Conservation (phyloP, 2,329 filamentous ascomycete species). For the Penicillium polonicum region DNA sequence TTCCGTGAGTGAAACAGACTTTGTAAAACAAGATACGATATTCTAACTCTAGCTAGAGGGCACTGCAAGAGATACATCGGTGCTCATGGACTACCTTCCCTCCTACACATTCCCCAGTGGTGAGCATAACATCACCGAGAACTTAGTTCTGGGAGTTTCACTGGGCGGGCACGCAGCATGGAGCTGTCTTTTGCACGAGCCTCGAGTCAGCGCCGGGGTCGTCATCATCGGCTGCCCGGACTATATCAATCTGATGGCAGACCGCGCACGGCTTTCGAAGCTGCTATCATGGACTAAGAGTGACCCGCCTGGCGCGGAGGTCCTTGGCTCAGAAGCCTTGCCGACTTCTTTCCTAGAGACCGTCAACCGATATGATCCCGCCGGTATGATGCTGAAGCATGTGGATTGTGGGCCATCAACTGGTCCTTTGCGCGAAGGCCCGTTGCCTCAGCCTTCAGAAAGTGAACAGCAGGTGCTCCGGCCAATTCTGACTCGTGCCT, state of each 20-base stretch:
- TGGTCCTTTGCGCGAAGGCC: constrained; percentile 29
- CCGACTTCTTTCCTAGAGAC: constrained; percentile 65
- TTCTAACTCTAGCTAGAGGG: constrained; percentile 45
- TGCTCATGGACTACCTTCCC: constrained; percentile 74
- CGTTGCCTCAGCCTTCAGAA: constrained; percentile 40
- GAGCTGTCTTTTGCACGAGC: constrained; percentile 77
- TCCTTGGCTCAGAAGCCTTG: constrained; percentile 77
- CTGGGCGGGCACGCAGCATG: constrained; percentile 86
- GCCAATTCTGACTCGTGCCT: constrained; percentile 42
- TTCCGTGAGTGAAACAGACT: constrained; percentile 56
- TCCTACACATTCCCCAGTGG: constrained; percentile 66
- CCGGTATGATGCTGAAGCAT: constrained; percentile 66
- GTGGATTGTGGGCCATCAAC: constrained; percentile 23
- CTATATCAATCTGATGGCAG: constrained; percentile 74
- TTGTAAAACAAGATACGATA: neutral
- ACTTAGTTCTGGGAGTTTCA: constrained; percentile 78
- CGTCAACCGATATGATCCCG: constrained; percentile 69
- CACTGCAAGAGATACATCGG: constrained; percentile 71
- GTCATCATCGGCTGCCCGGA: constrained; percentile 88
- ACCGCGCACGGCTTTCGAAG: constrained; percentile 72
- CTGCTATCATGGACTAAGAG: constrained; percentile 59
- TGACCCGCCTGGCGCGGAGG: constrained; percentile 57
- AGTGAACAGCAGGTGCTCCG: constrained; percentile 46
- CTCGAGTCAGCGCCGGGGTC: constrained; percentile 73
- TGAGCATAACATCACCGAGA: constrained; percentile 53